Conservation (phyloP, 1,284 basidiomycete genomes). For the Tylopilus sp. region DNA sequence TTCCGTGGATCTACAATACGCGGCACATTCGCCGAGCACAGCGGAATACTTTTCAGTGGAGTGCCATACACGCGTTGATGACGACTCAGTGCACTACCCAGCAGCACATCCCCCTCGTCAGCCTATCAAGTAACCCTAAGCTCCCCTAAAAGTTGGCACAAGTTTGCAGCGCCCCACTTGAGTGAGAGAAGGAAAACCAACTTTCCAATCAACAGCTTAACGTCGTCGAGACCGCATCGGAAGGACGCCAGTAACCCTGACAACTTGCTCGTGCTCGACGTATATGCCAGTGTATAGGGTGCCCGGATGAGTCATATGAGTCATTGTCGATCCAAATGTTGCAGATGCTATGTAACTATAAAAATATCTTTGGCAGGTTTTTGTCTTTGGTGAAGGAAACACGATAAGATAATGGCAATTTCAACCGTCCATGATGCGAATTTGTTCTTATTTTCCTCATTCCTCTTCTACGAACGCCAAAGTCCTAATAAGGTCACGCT, state of each 20-base stretch:
- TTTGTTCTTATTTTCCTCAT: not conserved
- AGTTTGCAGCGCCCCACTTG: too few species aligned
- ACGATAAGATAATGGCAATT: too few species aligned
- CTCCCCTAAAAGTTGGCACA: too few species aligned
- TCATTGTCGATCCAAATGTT: too few species aligned
- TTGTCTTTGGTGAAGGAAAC: too few species aligned
- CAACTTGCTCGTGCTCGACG: slow-evolving; percentile 71
- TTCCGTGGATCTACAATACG: slow-evolving; percentile 78
- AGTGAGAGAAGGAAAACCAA: slow-evolving; percentile 42
- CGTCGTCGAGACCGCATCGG: slow-evolving; percentile 70
- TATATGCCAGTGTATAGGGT: too few species aligned
- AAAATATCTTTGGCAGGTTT: too few species aligned
- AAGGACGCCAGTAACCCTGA: slow-evolving; percentile 73
- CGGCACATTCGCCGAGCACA: slow-evolving; percentile 77
- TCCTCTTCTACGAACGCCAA: not conserved
- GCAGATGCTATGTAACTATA: too few species aligned
- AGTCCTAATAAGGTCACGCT: too few species aligned
- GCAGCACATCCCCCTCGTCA: slow-evolving; percentile 21
- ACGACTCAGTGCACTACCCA: slow-evolving; percentile 17
- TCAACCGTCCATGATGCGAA: too few species aligned
- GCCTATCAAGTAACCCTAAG: slow-evolving; percentile 39
- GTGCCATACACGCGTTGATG: slow-evolving; percentile 12
- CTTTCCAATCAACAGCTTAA: slow-evolving; percentile 81
- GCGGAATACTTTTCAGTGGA: slow-evolving; percentile 58
- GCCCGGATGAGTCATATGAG: too few species aligned